A percentile compares a stretch with the other conserved stretches of the same genome.
These are phyloP conservation scores for Lycium barbarum DNA, from an alignment of 257 asterid species.

Conservation along the genomic window DNA sequence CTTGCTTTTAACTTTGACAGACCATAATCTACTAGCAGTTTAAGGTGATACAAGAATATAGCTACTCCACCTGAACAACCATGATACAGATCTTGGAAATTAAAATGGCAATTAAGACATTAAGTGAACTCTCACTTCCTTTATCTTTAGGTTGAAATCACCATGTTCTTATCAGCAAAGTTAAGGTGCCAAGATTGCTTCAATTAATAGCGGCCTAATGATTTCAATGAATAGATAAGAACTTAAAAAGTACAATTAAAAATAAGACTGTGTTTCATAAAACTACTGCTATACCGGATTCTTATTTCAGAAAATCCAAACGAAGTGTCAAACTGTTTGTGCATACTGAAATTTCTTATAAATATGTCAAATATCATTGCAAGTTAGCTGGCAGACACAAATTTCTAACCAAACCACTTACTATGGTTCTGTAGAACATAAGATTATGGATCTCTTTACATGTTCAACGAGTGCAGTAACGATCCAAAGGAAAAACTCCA, in stretches of 20 bases:
- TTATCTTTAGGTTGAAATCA: neutral
- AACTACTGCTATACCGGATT: neutral
- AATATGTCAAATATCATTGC: neutral
- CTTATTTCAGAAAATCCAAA: neutral
- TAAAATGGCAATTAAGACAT: neutral
- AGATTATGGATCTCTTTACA: neutral
- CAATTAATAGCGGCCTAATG: neutral
- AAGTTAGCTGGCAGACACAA: neutral
- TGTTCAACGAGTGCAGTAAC: neutral
- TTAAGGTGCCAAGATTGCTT: conserved; percentile 21
- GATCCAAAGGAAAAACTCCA: neutral
- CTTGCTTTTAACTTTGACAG: conserved; percentile 17
- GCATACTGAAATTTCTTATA: neutral
- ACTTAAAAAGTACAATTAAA: neutral
- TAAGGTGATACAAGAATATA: neutral
- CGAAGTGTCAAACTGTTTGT: neutral
- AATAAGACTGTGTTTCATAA: neutral
- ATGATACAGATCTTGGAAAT: neutral
- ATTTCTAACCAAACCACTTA: neutral
- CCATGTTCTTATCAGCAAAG: conserved; percentile 17
- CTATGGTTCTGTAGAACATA: neutral
- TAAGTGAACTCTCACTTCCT: conserved; percentile 11
- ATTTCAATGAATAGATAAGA: neutral
- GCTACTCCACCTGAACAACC: neutral
- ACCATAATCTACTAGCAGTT: neutral